Percentiles rank a stretch among this genome's conserved stretches.
phyloP scores from a whole-genome alignment of 805 yeast species.

The Saturnispora hagleri region DNA sequence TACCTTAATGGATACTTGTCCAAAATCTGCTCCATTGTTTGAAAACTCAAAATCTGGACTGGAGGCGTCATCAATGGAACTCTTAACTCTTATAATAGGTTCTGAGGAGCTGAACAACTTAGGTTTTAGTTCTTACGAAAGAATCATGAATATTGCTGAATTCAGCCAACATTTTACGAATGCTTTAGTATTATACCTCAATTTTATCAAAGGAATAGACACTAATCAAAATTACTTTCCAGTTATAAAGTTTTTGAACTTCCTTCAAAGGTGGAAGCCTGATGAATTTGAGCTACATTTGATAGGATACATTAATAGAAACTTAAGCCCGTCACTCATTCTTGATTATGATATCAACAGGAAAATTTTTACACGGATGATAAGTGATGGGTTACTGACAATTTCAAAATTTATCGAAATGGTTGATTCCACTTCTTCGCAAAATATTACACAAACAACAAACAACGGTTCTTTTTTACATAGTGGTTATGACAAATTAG shows the following conservation, averaged over 20 bases:
- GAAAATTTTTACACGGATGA: slow-evolving; percentile 30
- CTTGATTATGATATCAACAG: slow-evolving; percentile 29
- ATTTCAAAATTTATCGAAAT: slow-evolving; percentile 29
- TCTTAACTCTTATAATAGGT: slow-evolving; percentile 8
- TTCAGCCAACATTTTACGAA: slow-evolving; percentile 22
- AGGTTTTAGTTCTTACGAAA: slow-evolving; percentile 23
- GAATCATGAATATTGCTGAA: slow-evolving; percentile 26
- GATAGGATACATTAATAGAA: slow-evolving; percentile 19
- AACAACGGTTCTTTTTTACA: slow-evolving; percentile 15
- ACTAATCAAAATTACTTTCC: slow-evolving; percentile 4
- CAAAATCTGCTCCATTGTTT: neutral
- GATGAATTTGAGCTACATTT: slow-evolving; percentile 22
- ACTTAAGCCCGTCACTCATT: slow-evolving; percentile 24
- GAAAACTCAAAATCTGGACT: neutral
- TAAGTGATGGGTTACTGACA: slow-evolving; percentile 30
- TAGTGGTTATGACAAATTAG: slow-evolving; percentile 13
- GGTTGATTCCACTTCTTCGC: slow-evolving; percentile 7
- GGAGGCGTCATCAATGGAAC: neutral
- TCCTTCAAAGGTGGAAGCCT: slow-evolving; percentile 33
- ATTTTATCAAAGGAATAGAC: slow-evolving; percentile 17
- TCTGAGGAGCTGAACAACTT: slow-evolving; percentile 16
- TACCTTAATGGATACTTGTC: neutral
- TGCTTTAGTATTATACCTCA: slow-evolving; percentile 21
- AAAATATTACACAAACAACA: slow-evolving; percentile 8
- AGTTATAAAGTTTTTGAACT: slow-evolving; percentile 15